Conservation (phyloP, 2,329 filamentous ascomycete genomes). For the Diplodia sapinea region DNA sequence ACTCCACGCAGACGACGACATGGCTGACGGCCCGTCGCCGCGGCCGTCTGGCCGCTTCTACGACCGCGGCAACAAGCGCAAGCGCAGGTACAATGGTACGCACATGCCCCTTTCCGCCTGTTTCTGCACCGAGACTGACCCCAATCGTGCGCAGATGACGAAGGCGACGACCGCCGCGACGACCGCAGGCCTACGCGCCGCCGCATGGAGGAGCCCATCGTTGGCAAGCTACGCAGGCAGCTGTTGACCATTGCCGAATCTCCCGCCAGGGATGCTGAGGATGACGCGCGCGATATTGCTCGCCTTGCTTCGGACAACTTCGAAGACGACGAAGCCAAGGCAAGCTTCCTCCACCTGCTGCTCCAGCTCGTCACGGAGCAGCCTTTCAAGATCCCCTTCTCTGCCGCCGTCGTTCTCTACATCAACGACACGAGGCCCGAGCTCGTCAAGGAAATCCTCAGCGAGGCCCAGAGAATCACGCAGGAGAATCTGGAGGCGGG, state of each 20-base stretch:
- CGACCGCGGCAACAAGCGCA: constrained; percentile 62
- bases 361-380: constrained; percentile 86
- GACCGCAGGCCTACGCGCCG: constrained; percentile 43
- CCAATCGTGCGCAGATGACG: constrained; percentile 34
- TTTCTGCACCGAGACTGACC: background rate
- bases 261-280: constrained; percentile 36
- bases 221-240: constrained; percentile 44
- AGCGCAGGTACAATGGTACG: constrained; percentile 80
- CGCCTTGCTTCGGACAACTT: constrained; percentile 78
- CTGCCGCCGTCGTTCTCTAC: constrained; percentile 81
- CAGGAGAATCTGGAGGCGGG: constrained; percentile 74
- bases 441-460: constrained; percentile 73
- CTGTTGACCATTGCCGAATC: constrained; percentile 48
- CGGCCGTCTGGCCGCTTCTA: constrained; percentile 30
- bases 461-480: constrained; percentile 63
- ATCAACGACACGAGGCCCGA: constrained; percentile 80
- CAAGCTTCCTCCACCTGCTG: constrained; percentile 73
- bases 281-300: constrained; percentile 47
- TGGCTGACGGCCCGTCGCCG: constrained; percentile 35
- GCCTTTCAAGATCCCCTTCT: constrained; percentile 95
- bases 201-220: constrained; percentile 45
- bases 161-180: constrained; percentile 37
- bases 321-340: constrained; percentile 76
- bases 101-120: constrained; percentile 37
- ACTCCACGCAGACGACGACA: constrained; percentile 13